Evolutionary conservation across 306 rosid genomes (phyloP), one percentile per base, ranked within the genome.

Genomic region (Dryas octopetala): DNA sequence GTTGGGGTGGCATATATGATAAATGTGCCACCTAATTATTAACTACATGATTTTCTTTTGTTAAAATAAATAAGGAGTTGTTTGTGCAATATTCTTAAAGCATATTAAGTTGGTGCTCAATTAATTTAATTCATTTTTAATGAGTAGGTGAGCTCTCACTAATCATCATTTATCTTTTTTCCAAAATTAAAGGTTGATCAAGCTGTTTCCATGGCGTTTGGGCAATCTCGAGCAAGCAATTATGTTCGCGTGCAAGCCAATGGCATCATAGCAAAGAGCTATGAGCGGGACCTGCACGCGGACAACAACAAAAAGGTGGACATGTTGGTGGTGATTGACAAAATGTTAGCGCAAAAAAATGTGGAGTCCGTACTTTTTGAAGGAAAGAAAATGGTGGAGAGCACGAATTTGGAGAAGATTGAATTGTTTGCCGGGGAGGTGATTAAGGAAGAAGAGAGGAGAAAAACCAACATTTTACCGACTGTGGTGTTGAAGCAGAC

Each of bases 151-250:
- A 26, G 4, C 73, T 67, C 69, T 67, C 17, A 76, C 73, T 66
- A 82, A 76, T 77, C 78, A 75, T 57, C 66, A 23, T 48, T 43
- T 47, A 0, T 1, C 61, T 41, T 67, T 71, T 32, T 19, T 51
- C 43, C 71, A 14, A 65, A 62, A 79, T 71, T 74, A 81, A 26
- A 94, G 98, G 96, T 94, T 57, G 98, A 94, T 85, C 97, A 94
- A 81, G 96, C 96, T 14, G 91, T 94, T 78, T 91, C 96, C 7
- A 88, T 90, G 97, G 95, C 98, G 48, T 94, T 94, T 66, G 93
- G 92, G 43, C 87, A 88, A 28, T 80, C 86, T 75, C 73, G 91
- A 72, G 19, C 77, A 76, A 82, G 68, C 48, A 91, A 91, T 82
- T 94, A 91, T 75, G 88, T 89, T 57, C 84, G 98, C 49, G 83